Conservation (phyloP, 768 basidiomycete genomes). For the Macrolepiota dolichaula region DNA sequence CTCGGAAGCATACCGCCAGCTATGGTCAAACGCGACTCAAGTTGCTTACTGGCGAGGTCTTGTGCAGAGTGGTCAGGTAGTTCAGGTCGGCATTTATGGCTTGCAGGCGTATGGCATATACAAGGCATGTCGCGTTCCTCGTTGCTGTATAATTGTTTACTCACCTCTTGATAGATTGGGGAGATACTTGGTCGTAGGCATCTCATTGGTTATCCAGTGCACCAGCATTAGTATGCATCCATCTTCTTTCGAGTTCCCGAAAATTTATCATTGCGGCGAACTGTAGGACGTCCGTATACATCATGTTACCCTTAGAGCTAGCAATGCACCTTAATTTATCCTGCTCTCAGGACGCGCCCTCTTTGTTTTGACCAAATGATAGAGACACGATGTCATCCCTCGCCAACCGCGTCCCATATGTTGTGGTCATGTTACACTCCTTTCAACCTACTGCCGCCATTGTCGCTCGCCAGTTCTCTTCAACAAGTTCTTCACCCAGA, state of each 20-base stretch:
- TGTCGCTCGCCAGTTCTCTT: too few relatives aligned
- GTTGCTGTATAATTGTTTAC: background rate
- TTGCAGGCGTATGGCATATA: slow-evolving; percentile 89
- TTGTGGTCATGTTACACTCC: too few relatives aligned
- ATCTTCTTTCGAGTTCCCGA: background rate
- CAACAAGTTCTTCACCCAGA: too few relatives aligned
- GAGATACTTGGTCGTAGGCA: slow-evolving; percentile 83
- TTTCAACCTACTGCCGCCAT: too few relatives aligned
- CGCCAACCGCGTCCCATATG: too few relatives aligned
- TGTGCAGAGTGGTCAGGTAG: slow-evolving; percentile 60
- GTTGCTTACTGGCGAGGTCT: slow-evolving; percentile 60
- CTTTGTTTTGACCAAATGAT: background rate
- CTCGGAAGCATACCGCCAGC: slow-evolving; percentile 54
- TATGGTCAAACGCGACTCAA: slow-evolving; percentile 62
- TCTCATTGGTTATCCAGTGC: slow-evolving; percentile 74
- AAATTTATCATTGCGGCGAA: background rate
- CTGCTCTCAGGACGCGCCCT: background rate
- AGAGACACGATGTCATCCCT: too few relatives aligned
- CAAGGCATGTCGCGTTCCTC: slow-evolving; percentile 48
- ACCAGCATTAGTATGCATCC: slow-evolving; percentile 23
- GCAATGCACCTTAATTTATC: background rate
- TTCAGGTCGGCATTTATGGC: slow-evolving; percentile 68
- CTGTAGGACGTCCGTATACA: background rate
- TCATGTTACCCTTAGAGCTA: slow-evolving; percentile 3
- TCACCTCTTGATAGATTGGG: slow-evolving; percentile 53